A percentile compares a stretch with the other conserved stretches of the same genome.
phyloP scores from a whole-genome alignment of 2,329 filamentous ascomycete species.

The Ascochyta lentis region DNA sequence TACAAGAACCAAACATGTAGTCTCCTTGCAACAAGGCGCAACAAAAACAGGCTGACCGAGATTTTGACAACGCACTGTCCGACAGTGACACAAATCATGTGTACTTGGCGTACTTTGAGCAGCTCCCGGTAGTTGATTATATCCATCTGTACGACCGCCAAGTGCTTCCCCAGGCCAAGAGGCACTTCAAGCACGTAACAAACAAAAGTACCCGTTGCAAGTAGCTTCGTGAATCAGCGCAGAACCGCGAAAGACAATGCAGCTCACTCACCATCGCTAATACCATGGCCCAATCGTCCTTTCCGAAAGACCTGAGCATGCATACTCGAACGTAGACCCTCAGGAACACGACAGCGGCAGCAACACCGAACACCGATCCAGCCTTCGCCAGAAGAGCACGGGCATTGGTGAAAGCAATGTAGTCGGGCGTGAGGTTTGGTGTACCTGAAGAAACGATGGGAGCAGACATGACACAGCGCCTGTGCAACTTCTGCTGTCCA shows the following conservation, averaged over 20 bases:
- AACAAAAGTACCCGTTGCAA: slow-evolving; percentile 29
- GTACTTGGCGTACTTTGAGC: slow-evolving; percentile 51
- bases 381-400: too few relatives aligned
- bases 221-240: not conserved
- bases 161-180: slow-evolving; percentile 58
- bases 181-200: slow-evolving; percentile 56
- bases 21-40: slow-evolving; percentile 53
- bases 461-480: too few relatives aligned
- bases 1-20: slow-evolving; percentile 52
- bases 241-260: too few relatives aligned
- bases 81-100: slow-evolving; percentile 56
- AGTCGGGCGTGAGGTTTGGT: too few relatives aligned
- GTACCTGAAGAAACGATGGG: too few relatives aligned
- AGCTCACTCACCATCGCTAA: slow-evolving; percentile 46
- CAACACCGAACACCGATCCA: too few relatives aligned
- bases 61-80: slow-evolving; percentile 57
- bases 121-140: slow-evolving; percentile 44
- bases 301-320: slow-evolving; percentile 57
- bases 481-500: too few relatives aligned
- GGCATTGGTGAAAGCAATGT: too few relatives aligned
- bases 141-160: slow-evolving; percentile 43
- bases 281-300: slow-evolving; percentile 58
- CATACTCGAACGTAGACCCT: too few relatives aligned
- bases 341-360: too few relatives aligned
- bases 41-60: slow-evolving; percentile 55